phyloP scores from a whole-genome alignment of 805 yeast genomes.

The Hanseniaspora guilliermondii region DNA sequence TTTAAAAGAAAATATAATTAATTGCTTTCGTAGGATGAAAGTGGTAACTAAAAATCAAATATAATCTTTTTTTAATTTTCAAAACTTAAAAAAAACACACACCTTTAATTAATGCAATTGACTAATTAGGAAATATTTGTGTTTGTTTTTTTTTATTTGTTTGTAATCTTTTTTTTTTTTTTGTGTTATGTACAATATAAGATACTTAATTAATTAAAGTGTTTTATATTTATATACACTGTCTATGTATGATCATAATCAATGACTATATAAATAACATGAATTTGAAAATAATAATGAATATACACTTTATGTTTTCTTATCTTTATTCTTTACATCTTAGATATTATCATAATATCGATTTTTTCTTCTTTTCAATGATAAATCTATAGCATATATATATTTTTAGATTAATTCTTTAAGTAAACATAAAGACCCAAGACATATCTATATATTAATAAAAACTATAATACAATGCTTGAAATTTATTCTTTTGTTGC shows the following conservation, averaged over 20 bases:
- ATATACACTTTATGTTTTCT: no score
- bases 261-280: no score
- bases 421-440: no score
- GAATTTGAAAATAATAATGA: no score
- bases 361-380: no score
- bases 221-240: no score
- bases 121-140: neutral
- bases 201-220: no score
- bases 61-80: neutral
- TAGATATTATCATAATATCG: no score
- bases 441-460: neutral
- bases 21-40: neutral
- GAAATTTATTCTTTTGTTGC: neutral
- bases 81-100: neutral
- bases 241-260: no score
- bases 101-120: neutral
- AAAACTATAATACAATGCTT: neutral
- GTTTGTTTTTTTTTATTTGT: neutral
- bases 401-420: no score
- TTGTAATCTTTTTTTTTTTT: neutral
- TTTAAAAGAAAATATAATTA: neutral
- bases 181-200: neutral
- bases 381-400: no score
- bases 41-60: neutral
- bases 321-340: no score